These are phyloP conservation scores for Agapanthus africanus DNA, from an alignment of 106 monocot species.

Conservation along the genomic window DNA sequence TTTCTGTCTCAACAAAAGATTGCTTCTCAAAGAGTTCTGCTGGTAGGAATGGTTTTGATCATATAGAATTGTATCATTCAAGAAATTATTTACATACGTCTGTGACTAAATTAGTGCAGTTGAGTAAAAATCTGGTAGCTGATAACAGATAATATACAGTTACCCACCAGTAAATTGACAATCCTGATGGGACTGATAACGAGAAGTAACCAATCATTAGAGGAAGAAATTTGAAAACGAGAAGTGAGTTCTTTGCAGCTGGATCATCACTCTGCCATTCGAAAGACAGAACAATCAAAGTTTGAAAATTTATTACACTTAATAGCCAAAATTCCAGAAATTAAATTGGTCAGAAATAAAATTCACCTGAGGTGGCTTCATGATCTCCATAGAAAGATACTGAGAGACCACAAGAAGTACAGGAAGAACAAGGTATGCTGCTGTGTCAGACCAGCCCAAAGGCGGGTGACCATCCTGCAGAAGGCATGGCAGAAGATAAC, in stretches of 20 bases:
- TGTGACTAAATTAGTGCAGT: no score
- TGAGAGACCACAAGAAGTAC: constrained; percentile 89
- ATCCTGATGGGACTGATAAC: constrained; percentile 86
- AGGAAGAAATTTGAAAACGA: constrained; percentile 90
- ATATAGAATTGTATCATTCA: background rate
- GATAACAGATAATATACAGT: constrained; percentile 6
- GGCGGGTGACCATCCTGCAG: constrained; percentile 98
- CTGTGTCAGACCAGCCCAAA: constrained; percentile 86
- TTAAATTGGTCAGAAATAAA: background rate
- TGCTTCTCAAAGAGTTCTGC: background rate
- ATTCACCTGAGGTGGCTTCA: constrained; percentile 94
- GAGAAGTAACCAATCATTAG: constrained; percentile 97
- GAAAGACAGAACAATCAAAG: background rate
- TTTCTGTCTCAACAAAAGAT: background rate
- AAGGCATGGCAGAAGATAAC: background rate
- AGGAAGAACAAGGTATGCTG: constrained; percentile 84
- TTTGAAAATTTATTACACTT: background rate
- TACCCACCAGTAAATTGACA: constrained; percentile 93
- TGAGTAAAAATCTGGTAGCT: background rate
- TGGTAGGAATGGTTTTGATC: background rate
- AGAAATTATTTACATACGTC: background rate
- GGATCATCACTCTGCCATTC: constrained; percentile 80
- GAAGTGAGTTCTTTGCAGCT: constrained; percentile 74
- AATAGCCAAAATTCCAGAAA: background rate
- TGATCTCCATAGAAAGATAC: constrained; percentile 90